Conservation (phyloP, 192 early-diverging fungal species). For the Mortierella claussenii region DNA sequence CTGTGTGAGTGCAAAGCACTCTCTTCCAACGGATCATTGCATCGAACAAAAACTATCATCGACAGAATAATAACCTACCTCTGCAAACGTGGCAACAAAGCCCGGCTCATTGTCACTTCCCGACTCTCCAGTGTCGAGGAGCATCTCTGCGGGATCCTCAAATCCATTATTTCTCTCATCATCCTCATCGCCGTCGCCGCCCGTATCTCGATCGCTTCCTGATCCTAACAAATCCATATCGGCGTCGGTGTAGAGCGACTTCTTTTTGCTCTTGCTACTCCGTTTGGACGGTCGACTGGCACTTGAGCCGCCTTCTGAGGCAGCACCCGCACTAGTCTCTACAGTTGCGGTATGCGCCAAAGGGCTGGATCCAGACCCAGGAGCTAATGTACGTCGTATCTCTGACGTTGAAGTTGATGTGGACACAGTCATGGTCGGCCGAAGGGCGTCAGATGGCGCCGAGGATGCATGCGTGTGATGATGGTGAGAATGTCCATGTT, state of each 20-base stretch:
- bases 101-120: conserved; percentile 35
- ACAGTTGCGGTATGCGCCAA: background rate
- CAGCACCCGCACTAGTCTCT: background rate
- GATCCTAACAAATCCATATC: conserved; percentile 46
- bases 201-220: conserved; percentile 4
- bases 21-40: too few relatives aligned
- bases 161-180: background rate
- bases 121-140: conserved; percentile 24
- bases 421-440: conserved; percentile 23
- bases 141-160: conserved; percentile 19
- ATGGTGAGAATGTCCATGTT: conserved; percentile 6
- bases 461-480: background rate
- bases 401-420: conserved; percentile 51
- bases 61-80: conserved; percentile 16
- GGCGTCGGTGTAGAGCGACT: conserved; percentile 44
- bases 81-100: conserved; percentile 44
- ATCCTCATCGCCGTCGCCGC: conserved; percentile 3
- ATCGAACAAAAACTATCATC: background rate
- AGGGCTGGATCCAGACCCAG: background rate
- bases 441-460: background rate
- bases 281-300: too few relatives aligned
- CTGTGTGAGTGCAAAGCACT: too few relatives aligned
- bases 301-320: background rate
- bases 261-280: conserved; percentile 6
- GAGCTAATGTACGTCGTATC: conserved; percentile 3